These are phyloP conservation scores for Phytophthora kernoviae DNA, from an alignment of 352 stramenopile genomes.

Conservation along the genomic window DNA sequence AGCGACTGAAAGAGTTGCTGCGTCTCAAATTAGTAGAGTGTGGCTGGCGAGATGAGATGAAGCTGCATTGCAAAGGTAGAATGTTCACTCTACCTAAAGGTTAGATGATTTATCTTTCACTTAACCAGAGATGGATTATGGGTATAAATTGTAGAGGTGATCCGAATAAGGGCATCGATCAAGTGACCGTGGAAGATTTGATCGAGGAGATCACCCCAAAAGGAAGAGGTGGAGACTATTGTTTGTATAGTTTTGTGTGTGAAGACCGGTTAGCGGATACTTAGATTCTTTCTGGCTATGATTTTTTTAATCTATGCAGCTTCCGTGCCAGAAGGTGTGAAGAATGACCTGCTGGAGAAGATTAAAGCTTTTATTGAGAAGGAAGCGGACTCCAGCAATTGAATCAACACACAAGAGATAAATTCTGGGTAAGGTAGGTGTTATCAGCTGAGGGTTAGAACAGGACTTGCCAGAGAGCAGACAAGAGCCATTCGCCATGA, in stretches of 20 bases:
- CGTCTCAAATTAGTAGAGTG: constrained; percentile 88
- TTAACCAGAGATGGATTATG: not conserved
- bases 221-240: constrained; percentile 61
- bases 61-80: constrained; percentile 88
- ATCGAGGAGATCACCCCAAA: constrained; percentile 92
- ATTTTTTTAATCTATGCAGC: constrained; percentile 17
- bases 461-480: not conserved
- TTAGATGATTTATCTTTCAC: not conserved
- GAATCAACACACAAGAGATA: too few species aligned
- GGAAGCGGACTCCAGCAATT: constrained; percentile 25
- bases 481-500: not conserved
- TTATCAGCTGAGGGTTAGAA: too few species aligned
- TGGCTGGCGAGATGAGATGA: constrained; percentile 93
- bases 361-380: constrained; percentile 93
- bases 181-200: constrained; percentile 95
- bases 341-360: constrained; percentile 88
- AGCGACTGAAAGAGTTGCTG: constrained; percentile 90
- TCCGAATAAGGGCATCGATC: constrained; percentile 94
- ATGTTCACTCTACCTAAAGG: too few species aligned
- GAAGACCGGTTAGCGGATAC: not conserved
- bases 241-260: too few species aligned
- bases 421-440: too few species aligned
- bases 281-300: constrained; percentile 4
- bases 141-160: constrained; percentile 77
- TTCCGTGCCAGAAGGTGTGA: constrained; percentile 90